Evolutionary conservation across 2,329 filamentous ascomycete genomes (phyloP).

Genomic region (Ceratocystis smalleyi): DNA sequence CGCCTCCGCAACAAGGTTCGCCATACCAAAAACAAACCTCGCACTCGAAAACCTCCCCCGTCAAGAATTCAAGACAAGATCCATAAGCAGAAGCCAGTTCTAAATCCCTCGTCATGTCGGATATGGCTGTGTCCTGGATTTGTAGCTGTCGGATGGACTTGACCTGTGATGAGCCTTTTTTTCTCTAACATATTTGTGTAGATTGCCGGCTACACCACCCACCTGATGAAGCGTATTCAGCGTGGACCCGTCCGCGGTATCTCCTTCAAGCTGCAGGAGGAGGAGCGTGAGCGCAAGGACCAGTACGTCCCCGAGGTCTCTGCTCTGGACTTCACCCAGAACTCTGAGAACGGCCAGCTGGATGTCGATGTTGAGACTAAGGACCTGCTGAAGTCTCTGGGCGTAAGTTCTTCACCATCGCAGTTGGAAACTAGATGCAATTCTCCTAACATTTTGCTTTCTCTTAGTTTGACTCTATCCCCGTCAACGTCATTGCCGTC

Average conservation of each 20-base stretch:
- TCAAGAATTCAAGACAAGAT: neutral
- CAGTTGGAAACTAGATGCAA: neutral
- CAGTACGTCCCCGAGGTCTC: slow-evolving; percentile 99
- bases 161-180: neutral
- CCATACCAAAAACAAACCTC: neutral
- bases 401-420: slow-evolving; percentile 51
- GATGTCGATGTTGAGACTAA: slow-evolving; percentile 97
- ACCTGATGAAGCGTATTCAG: slow-evolving; percentile 99
- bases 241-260: slow-evolving; percentile 98
- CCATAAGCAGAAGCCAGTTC: neutral
- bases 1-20: slow-evolving; percentile 94
- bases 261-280: slow-evolving; percentile 99
- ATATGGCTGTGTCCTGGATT: neutral
- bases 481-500: slow-evolving; percentile 88
- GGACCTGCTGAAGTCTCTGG: slow-evolving; percentile 96
- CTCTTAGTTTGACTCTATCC: slow-evolving; percentile 83
- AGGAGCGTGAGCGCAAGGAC: slow-evolving; percentile 99
- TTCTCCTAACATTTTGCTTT: slow-evolving; percentile 6
- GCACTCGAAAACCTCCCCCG: neutral
- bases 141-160: slow-evolving; percentile 10
- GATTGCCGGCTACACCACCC: slow-evolving; percentile 97
- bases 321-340: slow-evolving; percentile 93
- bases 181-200: slow-evolving; percentile 23
- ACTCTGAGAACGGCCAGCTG: slow-evolving; percentile 79
- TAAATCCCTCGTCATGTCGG: neutral